These are phyloP conservation scores for Penicillium subrubescens DNA, from an alignment of 495 filamentous ascomycete genomes.

Conservation along the genomic window DNA sequence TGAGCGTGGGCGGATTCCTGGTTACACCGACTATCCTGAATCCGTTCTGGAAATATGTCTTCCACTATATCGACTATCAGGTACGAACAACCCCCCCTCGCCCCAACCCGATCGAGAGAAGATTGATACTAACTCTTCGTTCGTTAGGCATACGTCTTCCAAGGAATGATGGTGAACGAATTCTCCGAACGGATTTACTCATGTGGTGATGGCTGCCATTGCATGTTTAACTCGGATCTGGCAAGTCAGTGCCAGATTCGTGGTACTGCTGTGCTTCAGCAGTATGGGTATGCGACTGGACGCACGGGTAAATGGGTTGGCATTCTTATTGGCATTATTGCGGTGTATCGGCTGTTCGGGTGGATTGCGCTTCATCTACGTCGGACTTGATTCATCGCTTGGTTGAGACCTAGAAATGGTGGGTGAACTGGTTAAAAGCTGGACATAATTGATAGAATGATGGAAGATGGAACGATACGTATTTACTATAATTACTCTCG, in stretches of 20 bases:
- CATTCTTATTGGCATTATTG: conserved; percentile 72
- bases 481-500: neutral
- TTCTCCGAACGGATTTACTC: conserved; percentile 62
- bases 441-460: neutral
- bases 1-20: conserved; percentile 80
- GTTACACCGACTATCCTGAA: conserved; percentile 71
- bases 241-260: conserved; percentile 65
- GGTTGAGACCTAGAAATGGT: neutral
- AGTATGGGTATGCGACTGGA: conserved; percentile 67
- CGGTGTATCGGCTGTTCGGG: conserved; percentile 69
- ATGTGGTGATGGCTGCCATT: conserved; percentile 60
- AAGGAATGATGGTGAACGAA: conserved; percentile 91
- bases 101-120: neutral
- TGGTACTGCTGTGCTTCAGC: conserved; percentile 65
- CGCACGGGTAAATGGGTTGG: conserved; percentile 70
- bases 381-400: conserved; percentile 17
- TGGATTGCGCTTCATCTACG: conserved; percentile 46
- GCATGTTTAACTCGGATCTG: conserved; percentile 68
- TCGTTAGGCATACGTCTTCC: conserved; percentile 69
- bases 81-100: conserved; percentile 20
- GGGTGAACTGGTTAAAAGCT: neutral
- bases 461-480: neutral
- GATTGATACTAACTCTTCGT: neutral
- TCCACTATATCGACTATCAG: conserved; percentile 84
- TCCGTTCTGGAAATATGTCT: conserved; percentile 81